Evolutionary conservation across 2,329 filamentous ascomycete species (phyloP).

Genomic region (Xylaria sp.): DNA sequence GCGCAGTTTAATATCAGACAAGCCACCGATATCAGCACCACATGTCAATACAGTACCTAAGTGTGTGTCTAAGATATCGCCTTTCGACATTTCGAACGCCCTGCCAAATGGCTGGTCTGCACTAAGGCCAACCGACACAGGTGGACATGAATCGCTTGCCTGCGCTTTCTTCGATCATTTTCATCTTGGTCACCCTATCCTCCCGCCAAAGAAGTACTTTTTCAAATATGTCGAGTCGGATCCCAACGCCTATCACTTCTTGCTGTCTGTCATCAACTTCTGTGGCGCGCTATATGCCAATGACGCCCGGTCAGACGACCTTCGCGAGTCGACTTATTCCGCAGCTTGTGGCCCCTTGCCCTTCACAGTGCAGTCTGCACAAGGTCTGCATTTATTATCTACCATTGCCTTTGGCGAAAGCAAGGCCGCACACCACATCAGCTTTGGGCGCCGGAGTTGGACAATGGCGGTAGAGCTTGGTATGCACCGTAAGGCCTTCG

Average conservation of each 20-base stretch:
- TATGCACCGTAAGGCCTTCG: slow-evolving; percentile 51
- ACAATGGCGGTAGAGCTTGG: slow-evolving; percentile 50
- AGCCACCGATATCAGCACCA: slow-evolving; percentile 41
- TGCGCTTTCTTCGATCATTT: slow-evolving; percentile 47
- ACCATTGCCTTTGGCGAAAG: slow-evolving; percentile 49
- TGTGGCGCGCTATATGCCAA: slow-evolving; percentile 54
- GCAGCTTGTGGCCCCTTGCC: slow-evolving; percentile 50
- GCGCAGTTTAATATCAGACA: slow-evolving; percentile 49
- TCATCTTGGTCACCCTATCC: slow-evolving; percentile 52
- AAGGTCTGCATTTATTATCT: slow-evolving; percentile 50
- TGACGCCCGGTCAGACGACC: slow-evolving; percentile 47
- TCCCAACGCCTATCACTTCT: slow-evolving; percentile 51
- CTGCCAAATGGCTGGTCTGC: slow-evolving; percentile 43
- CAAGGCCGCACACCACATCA: slow-evolving; percentile 46
- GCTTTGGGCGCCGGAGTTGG: slow-evolving; percentile 47
- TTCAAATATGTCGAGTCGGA: slow-evolving; percentile 48
- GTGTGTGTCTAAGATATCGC: slow-evolving; percentile 37
- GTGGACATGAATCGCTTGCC: slow-evolving; percentile 34
- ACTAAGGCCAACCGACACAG: slow-evolving; percentile 44
- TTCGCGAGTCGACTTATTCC: slow-evolving; percentile 49
- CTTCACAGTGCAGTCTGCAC: slow-evolving; percentile 50
- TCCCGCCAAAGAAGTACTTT: slow-evolving; percentile 52
- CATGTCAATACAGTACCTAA: slow-evolving; percentile 41
- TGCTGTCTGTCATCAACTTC: slow-evolving; percentile 51
- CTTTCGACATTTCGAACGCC: slow-evolving; percentile 39